Evolutionary conservation across 768 basidiomycete species (phyloP), one percentile per base, ranked within the genome.

Genomic region (Russula sp.): DNA sequence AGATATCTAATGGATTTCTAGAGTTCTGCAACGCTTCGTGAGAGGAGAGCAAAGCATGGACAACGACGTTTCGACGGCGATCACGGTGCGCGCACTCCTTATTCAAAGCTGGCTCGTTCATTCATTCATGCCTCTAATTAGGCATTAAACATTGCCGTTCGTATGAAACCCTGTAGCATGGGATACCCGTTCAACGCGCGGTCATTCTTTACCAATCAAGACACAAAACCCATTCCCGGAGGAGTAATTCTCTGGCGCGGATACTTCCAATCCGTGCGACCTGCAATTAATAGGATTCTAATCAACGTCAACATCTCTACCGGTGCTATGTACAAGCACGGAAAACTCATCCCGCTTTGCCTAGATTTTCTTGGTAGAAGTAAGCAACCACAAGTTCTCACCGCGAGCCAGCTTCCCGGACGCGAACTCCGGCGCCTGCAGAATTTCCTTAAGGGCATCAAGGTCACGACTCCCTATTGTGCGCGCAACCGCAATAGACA

Each of bases 291-390:
- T 0, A 75, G 76, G 0, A 80, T 92, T 67, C 71, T 90, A 34
- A 76, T 92, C 66, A 92, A 92, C 62, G 79, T 92, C 66, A 90
- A 92, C 67, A 88, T 89, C 38, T 83, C 85, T 0, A 89, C 89
- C 0, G 90, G 85, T 0, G 81, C 84, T 28, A 89, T 92, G 86
- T 91, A 87, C 71, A 83, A 83, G 67, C 74, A 81, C 0, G 90
- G 91, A 0, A 71, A 77, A 0, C 76, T 92, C 2, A 74, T 89
- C 54, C 72, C 77, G 1, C 73, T 91, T 0, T 85, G 85, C 62
- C 72, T 86, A 3, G 84, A 84, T 3, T 84, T 83, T 69, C 70
- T 89, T 13, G 76, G 74, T 0, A 73, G 56, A 24, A 69, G 69
- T 3, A 24, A 6, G 24, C 58, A 75, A 48, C 73, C 77, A 0